These are phyloP conservation scores for Ziziphus jujuba DNA, from an alignment of 306 rosid genomes.

Conservation along the genomic window DNA sequence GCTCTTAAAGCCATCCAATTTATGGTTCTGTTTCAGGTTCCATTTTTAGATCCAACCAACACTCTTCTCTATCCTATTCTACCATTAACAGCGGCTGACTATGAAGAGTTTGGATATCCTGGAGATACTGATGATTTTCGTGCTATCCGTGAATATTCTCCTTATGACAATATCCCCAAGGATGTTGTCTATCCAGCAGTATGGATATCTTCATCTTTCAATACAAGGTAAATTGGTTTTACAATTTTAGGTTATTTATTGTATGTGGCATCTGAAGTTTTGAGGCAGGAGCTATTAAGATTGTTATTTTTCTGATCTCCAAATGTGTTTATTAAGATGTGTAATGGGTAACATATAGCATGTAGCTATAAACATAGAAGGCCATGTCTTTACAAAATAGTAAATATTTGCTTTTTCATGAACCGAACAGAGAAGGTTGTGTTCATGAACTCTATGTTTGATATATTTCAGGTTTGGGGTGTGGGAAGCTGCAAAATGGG, in stretches of 20 bases:
- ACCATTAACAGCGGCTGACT: conserved; percentile 70
- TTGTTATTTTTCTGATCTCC: background rate
- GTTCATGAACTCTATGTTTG: conserved; percentile 16
- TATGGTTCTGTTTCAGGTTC: conserved; percentile 60
- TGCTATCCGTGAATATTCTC: conserved; percentile 78
- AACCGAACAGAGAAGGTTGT: background rate
- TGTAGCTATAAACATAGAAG: background rate
- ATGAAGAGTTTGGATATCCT: conserved; percentile 94
- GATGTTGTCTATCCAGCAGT: conserved; percentile 76
- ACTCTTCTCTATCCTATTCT: conserved; percentile 84
- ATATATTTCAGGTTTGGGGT: conserved; percentile 75
- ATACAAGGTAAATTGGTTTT: conserved; percentile 54
- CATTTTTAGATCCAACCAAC: conserved; percentile 81
- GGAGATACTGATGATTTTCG: conserved; percentile 73
- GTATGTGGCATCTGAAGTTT: background rate
- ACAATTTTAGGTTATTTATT: no score
- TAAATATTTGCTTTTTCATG: background rate
- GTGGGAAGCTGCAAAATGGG: conserved; percentile 99
- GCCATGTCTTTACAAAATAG: background rate
- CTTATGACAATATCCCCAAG: conserved; percentile 81
- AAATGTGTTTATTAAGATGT: background rate
- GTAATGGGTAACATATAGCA: no score
- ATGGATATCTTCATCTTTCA: conserved; percentile 74
- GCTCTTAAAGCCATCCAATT: conserved; percentile 1
- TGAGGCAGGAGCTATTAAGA: background rate